Evolutionary conservation across 129 eudicot species (phyloP), one percentile per base, ranked within the genome.

Genomic region (Tanacetum coccineum): DNA sequence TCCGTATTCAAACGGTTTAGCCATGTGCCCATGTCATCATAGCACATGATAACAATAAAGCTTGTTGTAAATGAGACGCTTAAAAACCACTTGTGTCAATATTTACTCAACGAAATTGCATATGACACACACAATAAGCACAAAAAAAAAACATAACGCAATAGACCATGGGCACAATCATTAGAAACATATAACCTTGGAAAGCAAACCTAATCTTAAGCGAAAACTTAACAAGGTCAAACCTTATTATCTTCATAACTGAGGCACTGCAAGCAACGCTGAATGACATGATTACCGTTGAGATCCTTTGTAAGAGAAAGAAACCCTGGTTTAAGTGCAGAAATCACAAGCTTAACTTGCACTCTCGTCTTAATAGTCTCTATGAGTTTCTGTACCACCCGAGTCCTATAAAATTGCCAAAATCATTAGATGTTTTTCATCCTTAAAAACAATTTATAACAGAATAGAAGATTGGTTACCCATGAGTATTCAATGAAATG

Each of bases 321-420:
- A 70, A 84, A 84, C 10, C 92, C 95, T 0, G 95, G 93, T 77
- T 84, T 87, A 53, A 91, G 85, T 2, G 90, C 87, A 40, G 85
- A 67, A 49, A 87, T 74, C 45, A 85, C 86, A 20, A 84, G 59
- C 19, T 80, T 71, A 71, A 87, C 70, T 64, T 91, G 92, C 70
- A 81, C 80, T 64, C 76, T 74, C 12, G 84, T 78, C 73, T 76
- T 87, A 14, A 91, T 83, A 11, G 87, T 82, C 82, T 91, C 97
- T 9, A 91, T 81, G 64, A 91, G 75, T 59, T 87, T 91, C 78
- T 91, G 97, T 9, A 91, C 83, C 64, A 83, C 97, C 17, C 95
- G 79, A 54, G 97, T 91, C 6, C 97, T 91, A 82, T 54, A 46
- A 68, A 72, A 21, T 15, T 6, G 15, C 42, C 1, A 36, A 18